Conservation (phyloP, 2,329 filamentous ascomycete genomes). For the Ceratocystis eucalypticola region DNA sequence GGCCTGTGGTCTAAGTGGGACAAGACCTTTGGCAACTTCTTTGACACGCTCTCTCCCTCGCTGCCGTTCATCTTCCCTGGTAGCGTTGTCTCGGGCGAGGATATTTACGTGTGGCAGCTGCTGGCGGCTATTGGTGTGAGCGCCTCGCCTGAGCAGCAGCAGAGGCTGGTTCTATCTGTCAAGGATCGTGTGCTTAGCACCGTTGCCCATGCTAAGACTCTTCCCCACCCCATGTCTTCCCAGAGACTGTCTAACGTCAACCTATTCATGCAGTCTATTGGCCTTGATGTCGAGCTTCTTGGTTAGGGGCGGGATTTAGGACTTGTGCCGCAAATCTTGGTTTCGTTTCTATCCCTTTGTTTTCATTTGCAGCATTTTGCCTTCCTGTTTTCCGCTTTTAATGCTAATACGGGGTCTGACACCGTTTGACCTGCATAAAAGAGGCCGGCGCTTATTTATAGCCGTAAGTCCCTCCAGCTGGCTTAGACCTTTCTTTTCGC, state of each 20-base stretch:
- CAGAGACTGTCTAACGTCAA: slow-evolving; percentile 86
- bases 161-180: slow-evolving; percentile 82
- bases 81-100: slow-evolving; percentile 77
- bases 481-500: slow-evolving; percentile 16
- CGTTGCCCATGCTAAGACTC: slow-evolving; percentile 72
- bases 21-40: slow-evolving; percentile 69
- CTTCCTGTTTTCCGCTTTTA: slow-evolving; percentile 3
- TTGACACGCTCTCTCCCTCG: slow-evolving; percentile 72
- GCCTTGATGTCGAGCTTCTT: slow-evolving; percentile 79
- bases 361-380: slow-evolving; percentile 10
- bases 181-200: slow-evolving; percentile 98
- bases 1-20: slow-evolving; percentile 74
- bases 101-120: slow-evolving; percentile 97
- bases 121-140: slow-evolving; percentile 89
- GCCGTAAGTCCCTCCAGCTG: slow-evolving; percentile 17
- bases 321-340: neutral
- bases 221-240: slow-evolving; percentile 73
- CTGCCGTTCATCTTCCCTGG: slow-evolving; percentile 81
- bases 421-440: neutral
- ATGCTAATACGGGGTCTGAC: neutral
- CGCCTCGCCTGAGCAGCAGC: slow-evolving; percentile 87
- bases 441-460: slow-evolving; percentile 19
- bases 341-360: slow-evolving; percentile 10
- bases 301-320: slow-evolving; percentile 11
- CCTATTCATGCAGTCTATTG: slow-evolving; percentile 95